Percentiles rank a stretch among this genome's conserved stretches.
These are phyloP conservation scores for Stephanodiscus minutulus DNA, from an alignment of 108 stramenopile genomes.

Conservation along the genomic window DNA sequence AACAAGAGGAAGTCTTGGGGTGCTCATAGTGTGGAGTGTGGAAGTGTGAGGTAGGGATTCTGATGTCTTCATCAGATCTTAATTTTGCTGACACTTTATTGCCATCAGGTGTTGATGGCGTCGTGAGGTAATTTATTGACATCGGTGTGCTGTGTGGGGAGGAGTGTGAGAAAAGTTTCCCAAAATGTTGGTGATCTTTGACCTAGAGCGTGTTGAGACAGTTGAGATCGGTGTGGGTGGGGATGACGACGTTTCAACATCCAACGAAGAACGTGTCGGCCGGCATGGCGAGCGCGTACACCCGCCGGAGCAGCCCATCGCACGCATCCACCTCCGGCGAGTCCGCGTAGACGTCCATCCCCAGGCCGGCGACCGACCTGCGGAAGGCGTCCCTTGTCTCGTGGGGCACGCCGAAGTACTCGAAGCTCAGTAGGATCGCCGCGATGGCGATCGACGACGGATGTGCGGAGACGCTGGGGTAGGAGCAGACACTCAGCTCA, in stretches of 20 bases:
- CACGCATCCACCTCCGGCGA: conserved; percentile 16
- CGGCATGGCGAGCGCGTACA: conserved; percentile 24
- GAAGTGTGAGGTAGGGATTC: no score
- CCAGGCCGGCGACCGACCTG: not conserved
- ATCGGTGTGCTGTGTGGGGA: no score
- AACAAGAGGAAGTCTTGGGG: no score
- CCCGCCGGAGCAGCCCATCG: conserved; percentile 10
- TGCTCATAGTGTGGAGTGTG: no score
- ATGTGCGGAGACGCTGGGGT: conserved; percentile 23
- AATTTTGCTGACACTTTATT: no score
- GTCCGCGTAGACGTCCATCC: not conserved
- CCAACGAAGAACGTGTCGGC: not conserved
- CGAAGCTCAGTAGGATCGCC: conserved; percentile 24
- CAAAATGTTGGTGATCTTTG: no score
- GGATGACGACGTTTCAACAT: not conserved
- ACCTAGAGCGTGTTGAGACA: no score
- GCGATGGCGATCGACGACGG: conserved; percentile 41
- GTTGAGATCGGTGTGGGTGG: not conserved
- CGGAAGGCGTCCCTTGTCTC: conserved; percentile 1
- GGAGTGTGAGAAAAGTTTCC: no score
- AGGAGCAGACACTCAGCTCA: conserved; percentile 36
- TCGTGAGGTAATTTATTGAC: no score
- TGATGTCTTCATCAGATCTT: no score
- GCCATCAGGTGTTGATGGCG: no score
- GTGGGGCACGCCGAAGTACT: conserved; percentile 18